Percentiles rank a stretch among this genome's conserved stretches.
phyloP scores from a whole-genome alignment of 2,329 filamentous ascomycete species.

The Scedosporium minutisporum region DNA sequence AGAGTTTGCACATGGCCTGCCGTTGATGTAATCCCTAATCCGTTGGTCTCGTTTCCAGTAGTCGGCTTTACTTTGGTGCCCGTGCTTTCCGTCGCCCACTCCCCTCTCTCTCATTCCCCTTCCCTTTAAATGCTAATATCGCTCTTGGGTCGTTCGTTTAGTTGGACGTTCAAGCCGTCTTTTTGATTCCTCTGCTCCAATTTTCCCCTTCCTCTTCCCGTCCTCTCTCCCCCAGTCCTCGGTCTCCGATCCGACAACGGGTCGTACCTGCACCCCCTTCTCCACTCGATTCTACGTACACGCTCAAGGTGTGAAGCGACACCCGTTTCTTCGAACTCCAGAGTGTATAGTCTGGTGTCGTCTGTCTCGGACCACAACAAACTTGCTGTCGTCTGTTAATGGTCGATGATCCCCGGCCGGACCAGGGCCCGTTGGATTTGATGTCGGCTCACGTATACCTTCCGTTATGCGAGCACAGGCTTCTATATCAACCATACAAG shows the following conservation, averaged over 20 bases:
- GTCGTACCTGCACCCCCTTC: background rate
- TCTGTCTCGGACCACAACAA: constrained; percentile 1
- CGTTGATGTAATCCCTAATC: background rate
- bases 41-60: background rate
- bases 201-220: background rate
- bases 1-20: too few species aligned
- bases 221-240: background rate
- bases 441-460: background rate
- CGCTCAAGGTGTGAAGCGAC: background rate
- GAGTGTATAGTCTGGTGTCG: background rate
- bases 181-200: background rate
- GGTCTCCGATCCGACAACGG: background rate
- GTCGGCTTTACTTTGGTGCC: background rate
- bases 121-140: background rate
- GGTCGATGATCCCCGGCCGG: background rate
- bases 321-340: background rate
- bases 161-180: background rate
- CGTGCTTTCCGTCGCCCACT: background rate
- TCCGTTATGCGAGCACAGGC: background rate
- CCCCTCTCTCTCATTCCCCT: background rate
- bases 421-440: background rate
- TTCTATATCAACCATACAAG: background rate
- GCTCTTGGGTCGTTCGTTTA: background rate
- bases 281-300: background rate
- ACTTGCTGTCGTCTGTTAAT: background rate